These are phyloP conservation scores for Medicago arabica DNA, from an alignment of 306 rosid genomes.

Conservation along the genomic window DNA sequence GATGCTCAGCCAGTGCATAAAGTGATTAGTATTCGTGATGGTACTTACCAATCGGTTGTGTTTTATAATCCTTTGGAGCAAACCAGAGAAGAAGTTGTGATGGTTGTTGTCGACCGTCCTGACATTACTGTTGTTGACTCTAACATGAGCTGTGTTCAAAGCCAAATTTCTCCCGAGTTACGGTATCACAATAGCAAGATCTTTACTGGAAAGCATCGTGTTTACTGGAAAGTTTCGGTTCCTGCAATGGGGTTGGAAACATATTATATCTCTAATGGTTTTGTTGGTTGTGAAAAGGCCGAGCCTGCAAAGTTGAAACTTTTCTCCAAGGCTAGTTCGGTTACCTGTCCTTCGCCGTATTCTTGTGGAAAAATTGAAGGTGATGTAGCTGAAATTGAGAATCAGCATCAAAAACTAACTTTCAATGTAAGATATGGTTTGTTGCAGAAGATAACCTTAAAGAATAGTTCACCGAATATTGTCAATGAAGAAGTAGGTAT, in stretches of 20 bases:
- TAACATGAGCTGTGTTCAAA: slow-evolving; percentile 75
- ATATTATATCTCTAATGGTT: slow-evolving; percentile 70
- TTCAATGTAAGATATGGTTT: slow-evolving; percentile 74
- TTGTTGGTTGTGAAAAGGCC: slow-evolving; percentile 75
- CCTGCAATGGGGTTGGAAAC: slow-evolving; percentile 91
- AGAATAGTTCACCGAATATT: slow-evolving; percentile 53
- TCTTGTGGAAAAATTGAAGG: slow-evolving; percentile 63
- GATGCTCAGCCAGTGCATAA: slow-evolving; percentile 87
- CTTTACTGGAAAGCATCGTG: slow-evolving; percentile 86
- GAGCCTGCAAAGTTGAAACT: slow-evolving; percentile 70
- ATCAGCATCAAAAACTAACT: slow-evolving; percentile 73
- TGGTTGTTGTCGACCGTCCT: slow-evolving; percentile 77
- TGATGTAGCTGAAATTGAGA: slow-evolving; percentile 68
- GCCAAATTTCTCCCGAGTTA: slow-evolving; percentile 90
- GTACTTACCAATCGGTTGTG: slow-evolving; percentile 68
- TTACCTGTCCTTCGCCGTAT: slow-evolving; percentile 78
- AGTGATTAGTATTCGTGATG: slow-evolving; percentile 65
- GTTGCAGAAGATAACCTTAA: slow-evolving; percentile 66
- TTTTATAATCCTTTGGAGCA: slow-evolving; percentile 83
- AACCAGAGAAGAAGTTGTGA: slow-evolving; percentile 88
- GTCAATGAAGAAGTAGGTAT: slow-evolving; percentile 87
- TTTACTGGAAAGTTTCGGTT: slow-evolving; percentile 81
- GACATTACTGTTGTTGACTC: slow-evolving; percentile 80
- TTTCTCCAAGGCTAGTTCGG: slow-evolving; percentile 59
- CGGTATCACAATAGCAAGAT: slow-evolving; percentile 70